Conservation (phyloP, 2,329 filamentous ascomycete species). For the Escovopsis weberi region DNA sequence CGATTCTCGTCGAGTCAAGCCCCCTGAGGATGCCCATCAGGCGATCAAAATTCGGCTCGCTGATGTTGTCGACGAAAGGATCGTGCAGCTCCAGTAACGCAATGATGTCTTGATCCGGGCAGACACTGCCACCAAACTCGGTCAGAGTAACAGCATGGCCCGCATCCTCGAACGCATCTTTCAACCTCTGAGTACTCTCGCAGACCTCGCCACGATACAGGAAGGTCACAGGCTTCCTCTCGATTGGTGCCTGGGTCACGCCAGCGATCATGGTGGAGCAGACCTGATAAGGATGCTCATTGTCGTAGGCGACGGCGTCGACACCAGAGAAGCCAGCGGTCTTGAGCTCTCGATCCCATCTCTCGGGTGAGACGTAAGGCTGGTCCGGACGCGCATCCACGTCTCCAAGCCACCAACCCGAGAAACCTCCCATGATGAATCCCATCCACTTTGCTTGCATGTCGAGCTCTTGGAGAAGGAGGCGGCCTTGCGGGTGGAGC, state of each 20-base stretch:
- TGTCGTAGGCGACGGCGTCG: conserved; percentile 8
- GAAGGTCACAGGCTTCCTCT: neutral
- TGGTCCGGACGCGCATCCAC: conserved; percentile 13
- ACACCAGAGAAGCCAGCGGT: conserved; percentile 13
- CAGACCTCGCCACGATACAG: neutral
- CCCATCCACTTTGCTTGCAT: conserved; percentile 7
- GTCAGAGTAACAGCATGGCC: neutral
- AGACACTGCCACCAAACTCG: neutral
- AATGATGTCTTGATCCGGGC: neutral
- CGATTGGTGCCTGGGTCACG: neutral
- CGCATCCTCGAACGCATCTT: neutral
- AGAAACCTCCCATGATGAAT: conserved; percentile 10
- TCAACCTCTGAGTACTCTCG: neutral
- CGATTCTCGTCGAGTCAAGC: conserved; percentile 1
- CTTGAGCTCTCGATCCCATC: conserved; percentile 16
- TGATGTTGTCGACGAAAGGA: neutral
- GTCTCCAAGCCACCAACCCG: conserved; percentile 7
- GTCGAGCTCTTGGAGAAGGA: conserved; percentile 15
- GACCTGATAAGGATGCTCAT: conserved; percentile 8
- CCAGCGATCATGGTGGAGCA: neutral
- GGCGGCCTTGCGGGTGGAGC: conserved; percentile 17
- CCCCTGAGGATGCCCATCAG: neutral
- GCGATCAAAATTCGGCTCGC: neutral
- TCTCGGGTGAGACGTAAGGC: conserved; percentile 12
- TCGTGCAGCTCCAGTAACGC: neutral